Percentiles rank a stretch among this genome's conserved stretches.
These are phyloP conservation scores for Syzygium aqueum DNA, from an alignment of 345 rosid species.

Conservation along the genomic window DNA sequence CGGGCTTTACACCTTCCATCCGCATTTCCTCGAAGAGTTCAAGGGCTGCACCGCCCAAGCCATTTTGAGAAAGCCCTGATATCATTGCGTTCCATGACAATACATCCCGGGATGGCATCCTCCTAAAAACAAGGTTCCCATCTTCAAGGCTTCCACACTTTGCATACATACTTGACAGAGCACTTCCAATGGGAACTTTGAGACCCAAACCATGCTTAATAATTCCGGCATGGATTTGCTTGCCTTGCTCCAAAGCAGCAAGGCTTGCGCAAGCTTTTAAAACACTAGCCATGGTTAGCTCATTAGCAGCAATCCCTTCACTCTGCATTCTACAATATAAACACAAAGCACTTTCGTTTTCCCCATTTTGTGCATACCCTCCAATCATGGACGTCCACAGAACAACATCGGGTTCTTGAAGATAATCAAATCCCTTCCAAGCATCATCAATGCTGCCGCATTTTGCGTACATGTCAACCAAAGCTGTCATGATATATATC, in stretches of 20 bases:
- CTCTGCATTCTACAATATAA: conserved; percentile 50
- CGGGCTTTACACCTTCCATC: conserved; percentile 24
- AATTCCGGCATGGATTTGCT: conserved; percentile 54
- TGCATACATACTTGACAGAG: conserved; percentile 65
- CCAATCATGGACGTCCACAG: conserved; percentile 72
- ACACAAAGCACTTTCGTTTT: conserved; percentile 35
- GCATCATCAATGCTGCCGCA: conserved; percentile 48
- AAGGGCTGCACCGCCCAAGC: conserved; percentile 29
- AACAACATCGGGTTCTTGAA: conserved; percentile 42
- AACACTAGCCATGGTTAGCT: conserved; percentile 52
- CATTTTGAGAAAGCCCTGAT: conserved; percentile 35
- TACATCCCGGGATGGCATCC: conserved; percentile 24
- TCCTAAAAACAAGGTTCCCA: conserved; percentile 35
- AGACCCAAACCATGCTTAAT: conserved; percentile 36
- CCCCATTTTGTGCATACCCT: conserved; percentile 60
- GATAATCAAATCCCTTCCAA: conserved; percentile 25
- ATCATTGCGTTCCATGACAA: conserved; percentile 52
- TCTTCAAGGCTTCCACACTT: conserved; percentile 58
- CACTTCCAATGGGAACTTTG: conserved; percentile 49
- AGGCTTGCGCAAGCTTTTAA: conserved; percentile 51
- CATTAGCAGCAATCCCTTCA: conserved; percentile 44
- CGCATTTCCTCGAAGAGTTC: conserved; percentile 37
- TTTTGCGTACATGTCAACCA: conserved; percentile 59
- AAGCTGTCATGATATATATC: conserved; percentile 36
- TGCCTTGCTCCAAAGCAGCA: conserved; percentile 55